These are phyloP conservation scores for Neofusicoccum cordaticola DNA, from an alignment of 2,329 filamentous ascomycete species.

Conservation along the genomic window DNA sequence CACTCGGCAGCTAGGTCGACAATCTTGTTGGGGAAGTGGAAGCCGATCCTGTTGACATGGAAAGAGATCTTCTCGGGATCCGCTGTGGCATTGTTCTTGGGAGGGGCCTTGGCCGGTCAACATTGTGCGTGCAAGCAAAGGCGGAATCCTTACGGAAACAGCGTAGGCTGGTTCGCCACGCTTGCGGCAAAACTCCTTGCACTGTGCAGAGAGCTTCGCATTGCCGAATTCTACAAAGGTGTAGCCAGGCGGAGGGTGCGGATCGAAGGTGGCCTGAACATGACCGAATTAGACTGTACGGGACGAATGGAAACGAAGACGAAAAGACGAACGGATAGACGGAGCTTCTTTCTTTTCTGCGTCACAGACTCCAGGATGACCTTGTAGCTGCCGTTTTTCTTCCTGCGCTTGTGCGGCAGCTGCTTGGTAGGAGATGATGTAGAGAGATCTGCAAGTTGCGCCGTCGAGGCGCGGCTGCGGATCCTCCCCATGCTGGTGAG, in stretches of 20 bases:
- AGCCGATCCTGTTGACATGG: slow-evolving; percentile 61
- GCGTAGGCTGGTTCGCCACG: slow-evolving; percentile 54
- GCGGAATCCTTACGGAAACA: slow-evolving; percentile 55
- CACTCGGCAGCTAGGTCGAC: slow-evolving; percentile 56
- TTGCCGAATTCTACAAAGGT: slow-evolving; percentile 60
- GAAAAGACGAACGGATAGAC: slow-evolving; percentile 43
- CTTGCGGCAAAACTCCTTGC: slow-evolving; percentile 58
- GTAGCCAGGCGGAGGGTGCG: slow-evolving; percentile 58
- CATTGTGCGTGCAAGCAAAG: slow-evolving; percentile 19
- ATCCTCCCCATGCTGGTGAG: neutral
- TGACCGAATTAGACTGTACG: slow-evolving; percentile 30
- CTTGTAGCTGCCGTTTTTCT: slow-evolving; percentile 51
- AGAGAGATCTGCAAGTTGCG: neutral
- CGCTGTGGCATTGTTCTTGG: slow-evolving; percentile 50
- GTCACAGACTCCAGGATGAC: slow-evolving; percentile 58
- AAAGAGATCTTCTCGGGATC: slow-evolving; percentile 54
- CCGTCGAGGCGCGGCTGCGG: slow-evolving; percentile 7
- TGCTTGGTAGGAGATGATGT: neutral
- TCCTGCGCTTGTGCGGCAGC: slow-evolving; percentile 26
- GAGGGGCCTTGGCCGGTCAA: slow-evolving; percentile 29
- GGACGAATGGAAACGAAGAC: slow-evolving; percentile 13
- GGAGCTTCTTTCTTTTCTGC: slow-evolving; percentile 59
- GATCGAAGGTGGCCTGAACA: slow-evolving; percentile 53
- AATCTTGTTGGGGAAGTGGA: slow-evolving; percentile 61
- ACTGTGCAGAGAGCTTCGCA: slow-evolving; percentile 55